Base-by-base conservation (phyloP, 2,329 filamentous ascomycete genomes). In the Diplodia sapinea region DNA sequence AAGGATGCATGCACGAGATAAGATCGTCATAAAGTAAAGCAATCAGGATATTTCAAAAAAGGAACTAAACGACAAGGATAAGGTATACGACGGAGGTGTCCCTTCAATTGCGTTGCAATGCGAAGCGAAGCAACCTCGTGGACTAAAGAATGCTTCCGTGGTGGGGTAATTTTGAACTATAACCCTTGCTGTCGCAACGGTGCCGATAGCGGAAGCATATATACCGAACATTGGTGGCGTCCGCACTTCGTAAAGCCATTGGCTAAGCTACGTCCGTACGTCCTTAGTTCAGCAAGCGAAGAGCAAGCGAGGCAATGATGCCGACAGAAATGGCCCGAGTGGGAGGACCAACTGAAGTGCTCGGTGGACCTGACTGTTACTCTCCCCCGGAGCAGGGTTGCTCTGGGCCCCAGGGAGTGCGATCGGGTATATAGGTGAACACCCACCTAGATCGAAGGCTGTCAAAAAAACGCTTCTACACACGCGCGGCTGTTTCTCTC, bases 201-300 rank as follows among this genome's bases (percentile, higher is more conserved):
- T 62, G 57, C 26, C 36, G 43, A 62, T 62, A n/a, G 40, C 56
- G 56, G 56, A 17, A 49, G 56, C 56, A 61, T 13, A 40, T 40
- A 61, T 13, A 40, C 40, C 56, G 47, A 61, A 29, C 56, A 61
- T 61, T 31, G 40, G 56, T 61, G 56, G 56, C 56, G 56, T 15
- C 33, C 26, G 40, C n/a, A 33, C 20, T 29, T 61, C 56, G 11
- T 61, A 20, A 15, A 61, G 13, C 17, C 12, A 61, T 61, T 61
- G 56, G 38, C 23, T 33, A 26, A 38, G 31, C 4, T 33, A 33
- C 38, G 56, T 61, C 56, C 40, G 31, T 9, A 33, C 7, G 31
- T 33, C 31, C 31, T 17, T 57, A 36, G 15, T 57, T 40, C 36
- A 57, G 55, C 55, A 61, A 47, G 38, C 56, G 56, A 59, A 59